Evolutionary conservation across 2,329 filamentous ascomycete genomes (phyloP), one percentile per base, ranked within the genome.

Genomic region (Clarireedia monteithiana): DNA sequence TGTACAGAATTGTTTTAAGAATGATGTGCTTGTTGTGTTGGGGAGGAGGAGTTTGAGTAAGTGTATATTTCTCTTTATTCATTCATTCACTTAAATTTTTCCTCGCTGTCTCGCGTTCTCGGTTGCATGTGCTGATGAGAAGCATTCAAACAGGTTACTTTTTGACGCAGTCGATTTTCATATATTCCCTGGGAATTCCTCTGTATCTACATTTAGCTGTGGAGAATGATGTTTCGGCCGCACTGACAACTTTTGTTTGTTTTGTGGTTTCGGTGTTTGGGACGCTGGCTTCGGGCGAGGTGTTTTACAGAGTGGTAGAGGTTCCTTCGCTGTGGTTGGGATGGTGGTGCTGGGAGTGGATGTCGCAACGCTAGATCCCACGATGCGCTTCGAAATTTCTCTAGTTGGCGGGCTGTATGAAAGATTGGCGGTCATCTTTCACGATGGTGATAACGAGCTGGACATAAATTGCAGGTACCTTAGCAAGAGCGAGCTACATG

Each of bases 41-140:
- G 74, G 74, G 14, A 69, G 63, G 51, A 64, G 74, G 50, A 74
- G 73, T 15, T 70, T 75, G 53, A 75, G 74, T 76, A 68, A 69
- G 73, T 61, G n/a, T 3, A 10, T 30, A 9, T 30, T 30, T 30
- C 27, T 30, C 7, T 30, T 3, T 2, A 30, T 12, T 9, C 27
- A 9, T 30, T 9, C 7, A 30, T 30, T 3, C 6, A 30, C 12
- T 9, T 5, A 9, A 30, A 9, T 3, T 10, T 10, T 30, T 30
- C 10, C 1, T 9, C 20, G 27, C 27, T 30, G 27, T 30, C 10
- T 45, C 50, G 34, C 40, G 38, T 6, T 50, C 3, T 17, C 6
- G 7, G 17, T 20, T 4, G 4, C 7, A 23, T 36, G 53, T 5
- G n/a, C 52, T 55, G 7, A 58, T 44, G 14, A 20, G 9, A 10